These are phyloP conservation scores for Suhomyces faveliae DNA, from an alignment of 805 yeast species.

Conservation along the genomic window DNA sequence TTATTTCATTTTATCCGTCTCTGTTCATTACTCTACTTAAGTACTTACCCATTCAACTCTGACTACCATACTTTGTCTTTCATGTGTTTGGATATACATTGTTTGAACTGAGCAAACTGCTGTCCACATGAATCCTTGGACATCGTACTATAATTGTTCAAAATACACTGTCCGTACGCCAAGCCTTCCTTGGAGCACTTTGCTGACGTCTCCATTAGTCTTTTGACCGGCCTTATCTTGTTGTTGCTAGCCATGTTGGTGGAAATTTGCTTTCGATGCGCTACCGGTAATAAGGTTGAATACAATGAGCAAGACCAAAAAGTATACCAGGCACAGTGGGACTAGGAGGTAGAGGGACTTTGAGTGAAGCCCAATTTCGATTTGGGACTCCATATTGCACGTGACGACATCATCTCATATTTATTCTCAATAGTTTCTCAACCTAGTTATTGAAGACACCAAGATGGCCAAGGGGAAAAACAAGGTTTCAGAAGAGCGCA, in stretches of 20 bases:
- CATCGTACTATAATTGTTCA: conserved; percentile 49
- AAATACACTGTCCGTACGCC: conserved; percentile 56
- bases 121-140: conserved; percentile 50
- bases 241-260: conserved; percentile 11
- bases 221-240: conserved; percentile 42
- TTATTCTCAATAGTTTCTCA: no score
- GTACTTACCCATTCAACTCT: neutral
- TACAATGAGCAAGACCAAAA: neutral
- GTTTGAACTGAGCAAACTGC: conserved; percentile 50
- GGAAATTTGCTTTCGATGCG: neutral
- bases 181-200: conserved; percentile 43
- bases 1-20: no score
- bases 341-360: neutral
- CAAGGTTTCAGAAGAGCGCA: conserved; percentile 44
- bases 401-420: neutral
- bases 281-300: no score
- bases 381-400: no score
- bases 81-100: conserved; percentile 45
- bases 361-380: neutral
- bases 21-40: no score
- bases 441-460: neutral
- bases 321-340: neutral
- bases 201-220: conserved; percentile 37
- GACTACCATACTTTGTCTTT: conserved; percentile 22
- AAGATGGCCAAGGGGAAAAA: conserved; percentile 57